Conservation (phyloP, 1,284 basidiomycete genomes). For the Moesziomyces antarcticus region DNA sequence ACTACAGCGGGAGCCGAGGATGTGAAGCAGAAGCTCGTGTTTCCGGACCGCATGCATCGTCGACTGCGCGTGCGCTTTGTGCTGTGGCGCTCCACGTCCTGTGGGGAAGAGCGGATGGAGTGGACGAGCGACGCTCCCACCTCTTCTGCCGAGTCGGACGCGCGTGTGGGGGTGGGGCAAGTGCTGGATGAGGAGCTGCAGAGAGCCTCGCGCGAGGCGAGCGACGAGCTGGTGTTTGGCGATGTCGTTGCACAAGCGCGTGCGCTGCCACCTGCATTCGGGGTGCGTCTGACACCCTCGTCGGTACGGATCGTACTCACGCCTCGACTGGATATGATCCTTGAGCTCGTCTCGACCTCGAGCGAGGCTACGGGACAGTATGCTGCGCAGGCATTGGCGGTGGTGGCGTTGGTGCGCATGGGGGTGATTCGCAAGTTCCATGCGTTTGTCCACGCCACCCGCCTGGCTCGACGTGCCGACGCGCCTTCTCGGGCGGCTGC, state of each 20-base stretch:
- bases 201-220: slow-evolving; percentile 50
- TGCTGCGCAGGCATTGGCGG: slow-evolving; percentile 19
- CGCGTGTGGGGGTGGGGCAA: slow-evolving; percentile 9
- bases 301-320: slow-evolving; percentile 48
- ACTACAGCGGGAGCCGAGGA: not conserved
- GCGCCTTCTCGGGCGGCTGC: slow-evolving; percentile 6
- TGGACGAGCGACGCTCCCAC: slow-evolving; percentile 36
- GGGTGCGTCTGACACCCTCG: slow-evolving; percentile 31
- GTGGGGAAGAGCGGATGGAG: slow-evolving; percentile 2
- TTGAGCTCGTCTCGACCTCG: slow-evolving; percentile 26
- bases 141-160: not conserved
- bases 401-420: slow-evolving; percentile 35
- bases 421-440: slow-evolving; percentile 36
- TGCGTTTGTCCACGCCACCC: slow-evolving; percentile 8
- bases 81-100: slow-evolving; percentile 12
- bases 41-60: slow-evolving; percentile 51
- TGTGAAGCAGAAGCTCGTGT: slow-evolving; percentile 34
- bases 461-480: slow-evolving; percentile 13
- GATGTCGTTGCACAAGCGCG: slow-evolving; percentile 50
- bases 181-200: slow-evolving; percentile 50
- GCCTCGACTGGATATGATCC: slow-evolving; percentile 24
- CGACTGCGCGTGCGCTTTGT: slow-evolving; percentile 47
- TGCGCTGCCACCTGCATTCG: slow-evolving; percentile 34
- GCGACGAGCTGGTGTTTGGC: slow-evolving; percentile 53
- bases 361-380: slow-evolving; percentile 6